Base-by-base conservation (phyloP, 331 rosid species). In the Quercus tomentella region DNA sequence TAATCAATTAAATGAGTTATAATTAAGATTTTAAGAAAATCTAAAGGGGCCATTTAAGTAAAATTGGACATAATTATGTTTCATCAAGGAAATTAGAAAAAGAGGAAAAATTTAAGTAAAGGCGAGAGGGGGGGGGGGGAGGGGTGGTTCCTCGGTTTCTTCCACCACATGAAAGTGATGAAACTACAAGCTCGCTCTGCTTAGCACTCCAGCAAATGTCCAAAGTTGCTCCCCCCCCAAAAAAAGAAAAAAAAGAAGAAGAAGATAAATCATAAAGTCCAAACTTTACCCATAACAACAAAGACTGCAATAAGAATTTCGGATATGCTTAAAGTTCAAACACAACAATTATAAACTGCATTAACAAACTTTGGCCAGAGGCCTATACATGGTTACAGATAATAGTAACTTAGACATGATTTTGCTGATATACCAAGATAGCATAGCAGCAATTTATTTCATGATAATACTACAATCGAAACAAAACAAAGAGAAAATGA, bases 341-440 rank as follows among this genome's bases (percentile, higher is more conserved):
- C 73, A 71, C 41, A 63, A 63, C 18, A 71, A 71, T 7, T 4
- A 2, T 41, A 56, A 22, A 67, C 80, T 9, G 49, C 56, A 77
- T 60, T 69, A 62, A 73, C 51, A 80, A 11, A 41, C 31, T 76
- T 74, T 62, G 62, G 74, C 76, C 81, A 58, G 60, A 78, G 86
- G 80, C 89, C 83, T 76, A 57, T 31, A 72, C 17, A 30, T 28
- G 4, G 25, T 28, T 7, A 11, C 17, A 5, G 5, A 26, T 62
- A 16, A 26, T 14, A 33, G 72, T 10, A 8, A 45, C 56, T 20
- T 30, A 80, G 62, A 82, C 72, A 70, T 14, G 79, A 75, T 71
- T 75, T 78, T 76, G 76, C 80, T 33, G 52, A 52, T 41, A 52
- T 31, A 45, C 73, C 56, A 20, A 49, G n/a, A 56, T 37, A 2